phyloP scores from a whole-genome alignment of 2,329 filamentous ascomycete genomes.

The Cladophialophora immunda region DNA sequence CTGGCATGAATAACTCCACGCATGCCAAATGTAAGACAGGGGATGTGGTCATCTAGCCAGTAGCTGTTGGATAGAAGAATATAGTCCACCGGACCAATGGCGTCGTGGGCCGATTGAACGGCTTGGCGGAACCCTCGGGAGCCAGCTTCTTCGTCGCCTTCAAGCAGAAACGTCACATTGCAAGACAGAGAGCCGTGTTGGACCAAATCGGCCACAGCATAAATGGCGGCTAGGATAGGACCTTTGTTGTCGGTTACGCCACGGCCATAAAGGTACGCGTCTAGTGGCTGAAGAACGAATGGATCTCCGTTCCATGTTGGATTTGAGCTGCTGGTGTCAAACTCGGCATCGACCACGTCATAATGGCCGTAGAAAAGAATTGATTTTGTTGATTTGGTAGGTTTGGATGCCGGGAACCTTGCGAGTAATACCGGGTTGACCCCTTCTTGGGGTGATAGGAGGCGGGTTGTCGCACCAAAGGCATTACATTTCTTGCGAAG shows the following conservation, averaged over 20 bases:
- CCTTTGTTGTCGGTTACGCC: slow-evolving; percentile 99
- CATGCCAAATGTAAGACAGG: slow-evolving; percentile 92
- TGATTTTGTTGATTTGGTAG: slow-evolving; percentile 67
- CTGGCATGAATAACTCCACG: slow-evolving; percentile 94
- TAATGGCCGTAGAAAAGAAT: slow-evolving; percentile 98
- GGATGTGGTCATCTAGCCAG: slow-evolving; percentile 95
- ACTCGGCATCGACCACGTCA: slow-evolving; percentile 89
- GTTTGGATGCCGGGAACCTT: slow-evolving; percentile 70
- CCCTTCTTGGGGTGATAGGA: slow-evolving; percentile 81
- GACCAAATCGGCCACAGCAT: slow-evolving; percentile 88
- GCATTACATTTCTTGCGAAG: slow-evolving; percentile 90
- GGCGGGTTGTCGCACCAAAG: slow-evolving; percentile 86
- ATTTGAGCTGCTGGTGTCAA: slow-evolving; percentile 23
- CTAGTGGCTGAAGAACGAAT: slow-evolving; percentile 86
- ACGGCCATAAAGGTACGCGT: slow-evolving; percentile 92
- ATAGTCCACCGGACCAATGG: slow-evolving; percentile 92
- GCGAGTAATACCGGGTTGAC: slow-evolving; percentile 95
- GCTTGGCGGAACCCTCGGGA: slow-evolving; percentile 89
- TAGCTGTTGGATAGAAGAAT: slow-evolving; percentile 97
- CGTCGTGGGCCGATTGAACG: slow-evolving; percentile 78
- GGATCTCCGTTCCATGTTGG: slow-evolving; percentile 83
- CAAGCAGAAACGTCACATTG: slow-evolving; percentile 92
- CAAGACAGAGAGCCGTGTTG: slow-evolving; percentile 84
- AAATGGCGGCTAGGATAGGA: slow-evolving; percentile 90
- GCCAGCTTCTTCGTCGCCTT: slow-evolving; percentile 95